phyloP scores from a whole-genome alignment of 768 basidiomycete species.

The Strobilomyces dryophilus region DNA sequence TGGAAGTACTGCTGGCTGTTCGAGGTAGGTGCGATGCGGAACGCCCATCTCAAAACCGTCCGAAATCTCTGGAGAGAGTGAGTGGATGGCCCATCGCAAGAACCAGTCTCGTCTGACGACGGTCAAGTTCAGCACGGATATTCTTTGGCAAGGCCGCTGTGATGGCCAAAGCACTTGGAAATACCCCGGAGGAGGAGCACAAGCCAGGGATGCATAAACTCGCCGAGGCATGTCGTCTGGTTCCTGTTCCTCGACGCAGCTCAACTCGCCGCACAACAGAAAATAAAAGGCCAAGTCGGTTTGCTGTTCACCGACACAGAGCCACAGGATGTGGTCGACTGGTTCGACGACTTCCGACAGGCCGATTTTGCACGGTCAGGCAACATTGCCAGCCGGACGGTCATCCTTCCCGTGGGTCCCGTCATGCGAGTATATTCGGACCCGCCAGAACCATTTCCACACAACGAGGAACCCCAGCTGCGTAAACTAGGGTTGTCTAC shows the following conservation, averaged over 20 bases:
- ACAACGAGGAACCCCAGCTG: conserved; percentile 96
- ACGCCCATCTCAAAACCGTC: conserved; percentile 90
- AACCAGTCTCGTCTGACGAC: conserved; percentile 5
- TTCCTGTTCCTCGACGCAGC: not conserved
- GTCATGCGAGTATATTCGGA: conserved; percentile 78
- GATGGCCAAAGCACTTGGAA: conserved; percentile 94
- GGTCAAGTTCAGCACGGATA: conserved; percentile 63
- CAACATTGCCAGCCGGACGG: conserved; percentile 69
- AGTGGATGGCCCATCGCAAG: conserved; percentile 22
- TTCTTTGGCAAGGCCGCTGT: conserved; percentile 86
- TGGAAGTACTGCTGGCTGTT: conserved; percentile 97
- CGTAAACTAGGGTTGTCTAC: conserved; percentile 88
- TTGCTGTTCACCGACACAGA: conserved; percentile 88
- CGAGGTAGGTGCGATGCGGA: conserved; percentile 93
- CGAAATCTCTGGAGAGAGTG: conserved; percentile 92
- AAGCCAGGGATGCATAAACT: conserved; percentile 72
- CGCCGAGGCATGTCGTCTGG: conserved; percentile 57
- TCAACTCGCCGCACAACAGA: conserved; percentile 40
- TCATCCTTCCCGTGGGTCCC: conserved; percentile 78
- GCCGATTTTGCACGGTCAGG: conserved; percentile 91
- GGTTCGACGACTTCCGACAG: conserved; percentile 89
- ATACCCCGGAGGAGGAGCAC: conserved; percentile 84
- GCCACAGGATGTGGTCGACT: conserved; percentile 87
- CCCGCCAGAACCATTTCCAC: conserved; percentile 87
- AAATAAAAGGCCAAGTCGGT: conserved; percentile 94